These are phyloP conservation scores for Tetragonia tetragonoides DNA, from an alignment of 148 eudicot genomes.

Conservation along the genomic window DNA sequence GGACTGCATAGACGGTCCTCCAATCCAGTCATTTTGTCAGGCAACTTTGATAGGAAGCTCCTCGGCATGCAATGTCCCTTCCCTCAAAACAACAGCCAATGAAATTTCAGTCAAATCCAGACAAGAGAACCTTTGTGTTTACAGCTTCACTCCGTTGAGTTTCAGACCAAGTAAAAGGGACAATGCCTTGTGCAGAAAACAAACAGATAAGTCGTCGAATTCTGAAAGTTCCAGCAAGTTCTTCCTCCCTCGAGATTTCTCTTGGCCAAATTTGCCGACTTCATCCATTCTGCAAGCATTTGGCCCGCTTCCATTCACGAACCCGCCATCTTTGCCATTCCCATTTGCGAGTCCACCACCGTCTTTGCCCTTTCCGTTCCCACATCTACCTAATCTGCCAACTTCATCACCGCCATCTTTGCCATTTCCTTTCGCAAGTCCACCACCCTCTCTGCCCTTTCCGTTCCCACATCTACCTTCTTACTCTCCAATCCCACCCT, in stretches of 20 bases:
- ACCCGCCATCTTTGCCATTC: slow-evolving; percentile 23
- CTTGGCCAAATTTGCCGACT: slow-evolving; percentile 31
- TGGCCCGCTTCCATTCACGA: not conserved
- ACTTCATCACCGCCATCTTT: not conserved
- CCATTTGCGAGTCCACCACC: slow-evolving; percentile 10
- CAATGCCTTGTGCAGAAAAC: slow-evolving; percentile 47
- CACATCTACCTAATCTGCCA: not conserved
- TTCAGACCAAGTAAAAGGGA: slow-evolving; percentile 51
- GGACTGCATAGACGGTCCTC: slow-evolving; percentile 58
- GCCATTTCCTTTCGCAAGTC: slow-evolving; percentile 16
- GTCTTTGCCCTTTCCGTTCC: slow-evolving; percentile 22
- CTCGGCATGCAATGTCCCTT: slow-evolving; percentile 47
- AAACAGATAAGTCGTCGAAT: slow-evolving; percentile 12
- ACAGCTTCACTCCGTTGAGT: slow-evolving; percentile 55
- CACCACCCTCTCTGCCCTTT: slow-evolving; percentile 27
- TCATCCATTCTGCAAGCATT: slow-evolving; percentile 8
- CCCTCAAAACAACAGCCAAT: slow-evolving; percentile 37
- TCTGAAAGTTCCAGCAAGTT: slow-evolving; percentile 39
- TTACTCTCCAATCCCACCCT: slow-evolving; percentile 4
- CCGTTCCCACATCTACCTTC: slow-evolving; percentile 15
- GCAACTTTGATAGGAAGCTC: slow-evolving; percentile 55
- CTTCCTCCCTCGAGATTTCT: slow-evolving; percentile 36
- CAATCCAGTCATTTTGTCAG: slow-evolving; percentile 56
- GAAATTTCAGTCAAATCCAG: slow-evolving; percentile 57
- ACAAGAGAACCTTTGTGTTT: slow-evolving; percentile 46